Evolutionary conservation across 768 basidiomycete genomes (phyloP).

Genomic region (Russula sp.): DNA sequence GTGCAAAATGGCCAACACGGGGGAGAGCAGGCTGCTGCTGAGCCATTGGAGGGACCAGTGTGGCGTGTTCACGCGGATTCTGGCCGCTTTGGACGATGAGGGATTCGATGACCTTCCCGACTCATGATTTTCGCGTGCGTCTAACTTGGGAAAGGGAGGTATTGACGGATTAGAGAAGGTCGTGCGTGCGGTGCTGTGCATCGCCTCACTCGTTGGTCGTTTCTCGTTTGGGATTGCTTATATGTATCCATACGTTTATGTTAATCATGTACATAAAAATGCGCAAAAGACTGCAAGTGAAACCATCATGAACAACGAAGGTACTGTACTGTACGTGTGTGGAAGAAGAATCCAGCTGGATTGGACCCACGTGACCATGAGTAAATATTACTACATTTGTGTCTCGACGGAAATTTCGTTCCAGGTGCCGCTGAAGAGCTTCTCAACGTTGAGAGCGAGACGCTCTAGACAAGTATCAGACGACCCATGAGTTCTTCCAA

Average conservation of each 20-base stretch:
- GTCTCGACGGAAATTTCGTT: not conserved
- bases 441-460: not conserved
- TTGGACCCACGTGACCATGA: conserved; percentile 1
- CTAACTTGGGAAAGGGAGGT: not conserved
- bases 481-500: conserved; percentile 4
- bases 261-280: no score
- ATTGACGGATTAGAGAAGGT: not conserved
- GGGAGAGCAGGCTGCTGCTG: not conserved
- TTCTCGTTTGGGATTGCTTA: not conserved
- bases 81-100: not conserved
- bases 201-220: not conserved
- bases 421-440: not conserved
- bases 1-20: not conserved
- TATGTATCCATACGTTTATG: not conserved
- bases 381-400: not conserved
- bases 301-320: no score
- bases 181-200: not conserved
- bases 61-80: not conserved
- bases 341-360: no score
- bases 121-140: not conserved
- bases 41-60: not conserved
- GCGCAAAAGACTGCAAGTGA: no score
- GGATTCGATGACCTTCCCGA: not conserved
- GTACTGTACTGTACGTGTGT: no score
- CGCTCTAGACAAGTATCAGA: not conserved